Percentiles rank a stretch among this genome's conserved stretches.
These are phyloP conservation scores for Stachybotrys chartarum DNA, from an alignment of 2,329 filamentous ascomycete species.

Conservation along the genomic window DNA sequence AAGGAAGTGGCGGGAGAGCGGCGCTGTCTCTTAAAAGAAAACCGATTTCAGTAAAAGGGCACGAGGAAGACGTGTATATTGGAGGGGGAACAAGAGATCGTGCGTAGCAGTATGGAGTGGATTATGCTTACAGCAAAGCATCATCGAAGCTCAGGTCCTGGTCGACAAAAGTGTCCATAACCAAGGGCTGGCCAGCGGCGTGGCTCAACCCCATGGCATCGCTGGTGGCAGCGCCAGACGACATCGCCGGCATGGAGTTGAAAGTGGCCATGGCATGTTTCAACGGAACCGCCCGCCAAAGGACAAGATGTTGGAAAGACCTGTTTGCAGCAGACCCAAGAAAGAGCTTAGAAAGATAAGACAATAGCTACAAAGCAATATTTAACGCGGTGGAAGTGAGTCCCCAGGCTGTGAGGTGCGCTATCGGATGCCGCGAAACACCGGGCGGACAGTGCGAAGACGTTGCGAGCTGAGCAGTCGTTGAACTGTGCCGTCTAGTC, in stretches of 20 bases:
- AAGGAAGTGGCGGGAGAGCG: constrained; percentile 35
- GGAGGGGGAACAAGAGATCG: constrained; percentile 6
- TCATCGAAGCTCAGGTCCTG: constrained; percentile 49
- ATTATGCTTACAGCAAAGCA: constrained; percentile 42
- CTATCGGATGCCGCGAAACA: not conserved
- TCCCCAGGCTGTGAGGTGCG: too few relatives aligned
- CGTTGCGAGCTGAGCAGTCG: not conserved
- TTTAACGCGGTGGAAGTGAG: too few relatives aligned
- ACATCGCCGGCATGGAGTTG: constrained; percentile 48
- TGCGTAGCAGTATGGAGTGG: constrained; percentile 4
- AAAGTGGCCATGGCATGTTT: constrained; percentile 51
- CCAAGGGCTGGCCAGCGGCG: constrained; percentile 27
- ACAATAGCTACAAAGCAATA: not conserved
- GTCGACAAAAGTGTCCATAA: constrained; percentile 42
- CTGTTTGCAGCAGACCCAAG: not conserved
- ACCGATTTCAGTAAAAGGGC: constrained; percentile 5
- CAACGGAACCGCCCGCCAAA: constrained; percentile 9
- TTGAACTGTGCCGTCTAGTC: not conserved
- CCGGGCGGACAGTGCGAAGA: too few relatives aligned
- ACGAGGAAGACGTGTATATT: not conserved
- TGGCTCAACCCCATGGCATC: constrained; percentile 41
- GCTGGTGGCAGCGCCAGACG: constrained; percentile 33
- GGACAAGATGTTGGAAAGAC: not conserved
- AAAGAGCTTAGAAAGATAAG: not conserved
- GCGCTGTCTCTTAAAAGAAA: constrained; percentile 21